Base-by-base conservation (phyloP, 1,139 yeast genomes). In the Kodamaea sp. region DNA sequence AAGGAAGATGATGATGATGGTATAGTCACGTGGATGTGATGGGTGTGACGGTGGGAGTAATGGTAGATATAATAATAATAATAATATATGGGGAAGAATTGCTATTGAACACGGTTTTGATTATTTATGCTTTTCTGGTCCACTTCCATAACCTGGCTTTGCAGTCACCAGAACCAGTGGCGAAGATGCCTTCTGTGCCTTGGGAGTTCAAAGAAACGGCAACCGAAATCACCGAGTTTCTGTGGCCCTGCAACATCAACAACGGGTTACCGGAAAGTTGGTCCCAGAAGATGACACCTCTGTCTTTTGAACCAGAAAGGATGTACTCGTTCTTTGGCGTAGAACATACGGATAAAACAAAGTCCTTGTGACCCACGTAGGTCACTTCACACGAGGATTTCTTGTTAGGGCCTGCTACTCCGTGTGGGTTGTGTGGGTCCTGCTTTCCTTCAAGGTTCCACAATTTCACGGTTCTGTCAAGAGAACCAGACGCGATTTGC, bases 271-370 rank as follows among this genome's bases (percentile, higher is more conserved):
- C 97, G 11, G 92, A 78, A 32, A 74, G 71, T 51, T 92, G 94
- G 58, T 92, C 97, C 98, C 98, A 92, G 71, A 92, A 86, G 44
- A 90, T 85, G 34, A 92, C 97, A 34, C 97, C 96, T 55, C 97
- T 83, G 66, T 92, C 98, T 63, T 92, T 92, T 18, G 97, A 88
- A 37, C 97, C 98, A 1, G 96, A 86, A 42, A 92, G 72, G 42
- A 92, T 83, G 71, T 88, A 92, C 59, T 87, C 87, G 50, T 87
- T 88, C 59, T 89, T 94, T 34, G 96, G 96, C 2, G 97, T 89
- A 22, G 95, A 83, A 47, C 97, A 92, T 20, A 92, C 97, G 21
- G 94, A 83, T 42, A 92, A 75, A 15, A 92, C 97, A 62, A 89
- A 92, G 68, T 92, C 97, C 66, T 88, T 89, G 68, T 92, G 98